Conservation (phyloP, 2,329 filamentous ascomycete species). For the Cytospora paraplurivora region DNA sequence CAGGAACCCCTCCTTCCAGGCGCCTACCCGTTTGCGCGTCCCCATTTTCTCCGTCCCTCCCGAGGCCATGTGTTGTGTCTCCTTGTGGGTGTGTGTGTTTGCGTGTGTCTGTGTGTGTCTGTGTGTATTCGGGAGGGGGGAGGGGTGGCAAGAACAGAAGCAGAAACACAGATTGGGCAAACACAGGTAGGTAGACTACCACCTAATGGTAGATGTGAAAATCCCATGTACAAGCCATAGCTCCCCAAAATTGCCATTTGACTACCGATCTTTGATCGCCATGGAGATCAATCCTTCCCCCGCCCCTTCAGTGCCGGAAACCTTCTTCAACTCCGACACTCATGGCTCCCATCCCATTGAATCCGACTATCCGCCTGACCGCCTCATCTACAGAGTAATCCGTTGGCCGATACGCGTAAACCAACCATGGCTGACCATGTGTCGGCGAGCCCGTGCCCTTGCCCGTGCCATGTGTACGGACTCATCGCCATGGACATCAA, state of each 20-base stretch:
- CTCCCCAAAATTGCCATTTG: too few species aligned
- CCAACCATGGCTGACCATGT: not conserved
- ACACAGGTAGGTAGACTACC: not conserved
- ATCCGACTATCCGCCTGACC: not conserved
- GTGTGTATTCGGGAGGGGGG: not conserved
- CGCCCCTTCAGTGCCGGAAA: not conserved
- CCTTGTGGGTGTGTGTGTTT: not conserved
- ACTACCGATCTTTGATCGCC: too few species aligned
- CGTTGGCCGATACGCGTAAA: not conserved
- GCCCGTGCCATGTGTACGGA: not conserved
- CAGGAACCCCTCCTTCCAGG: not conserved
- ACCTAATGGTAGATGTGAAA: not conserved
- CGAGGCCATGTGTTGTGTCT: not conserved
- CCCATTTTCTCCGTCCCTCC: not conserved
- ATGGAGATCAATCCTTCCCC: not conserved
- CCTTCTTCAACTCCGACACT: not conserved
- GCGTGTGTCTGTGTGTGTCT: not conserved
- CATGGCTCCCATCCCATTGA: too few species aligned
- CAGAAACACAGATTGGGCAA: not conserved
- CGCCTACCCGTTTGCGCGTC: constrained; percentile 1
- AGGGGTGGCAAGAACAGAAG: not conserved
- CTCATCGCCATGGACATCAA: not conserved
- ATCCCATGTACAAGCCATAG: not conserved
- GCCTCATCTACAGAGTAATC: not conserved
- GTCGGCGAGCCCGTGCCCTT: not conserved